Conservation (phyloP, 2,329 filamentous ascomycete species). For the Penicillium verrucosum region DNA sequence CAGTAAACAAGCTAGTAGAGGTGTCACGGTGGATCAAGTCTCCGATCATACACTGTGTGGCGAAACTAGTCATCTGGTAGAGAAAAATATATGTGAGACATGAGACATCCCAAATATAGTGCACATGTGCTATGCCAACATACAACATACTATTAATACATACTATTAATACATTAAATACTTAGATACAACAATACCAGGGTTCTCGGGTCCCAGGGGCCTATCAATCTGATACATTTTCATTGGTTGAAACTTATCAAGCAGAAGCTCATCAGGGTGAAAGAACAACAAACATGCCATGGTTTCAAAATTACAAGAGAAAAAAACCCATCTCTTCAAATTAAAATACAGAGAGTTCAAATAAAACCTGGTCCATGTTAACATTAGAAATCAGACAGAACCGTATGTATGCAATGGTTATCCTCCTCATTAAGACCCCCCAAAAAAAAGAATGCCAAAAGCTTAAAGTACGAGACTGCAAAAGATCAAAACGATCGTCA, state of each 20-base stretch:
- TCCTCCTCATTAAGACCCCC: neutral
- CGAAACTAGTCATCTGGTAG: slow-evolving; percentile 4
- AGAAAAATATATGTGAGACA: neutral
- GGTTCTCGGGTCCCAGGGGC: neutral
- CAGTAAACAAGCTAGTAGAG: neutral
- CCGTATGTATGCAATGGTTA: neutral
- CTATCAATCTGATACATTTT: neutral
- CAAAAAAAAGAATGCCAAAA: neutral
- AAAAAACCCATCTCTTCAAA: neutral
- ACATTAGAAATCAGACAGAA: neutral
- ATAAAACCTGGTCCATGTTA: neutral
- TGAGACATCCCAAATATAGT: slow-evolving; percentile 14
- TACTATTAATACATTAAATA: slow-evolving; percentile 1
- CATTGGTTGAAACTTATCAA: neutral
- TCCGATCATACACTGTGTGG: slow-evolving; percentile 3
- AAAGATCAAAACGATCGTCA: slow-evolving; percentile 3
- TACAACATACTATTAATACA: neutral
- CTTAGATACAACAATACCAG: neutral
- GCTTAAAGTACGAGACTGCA: neutral
- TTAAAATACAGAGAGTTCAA: neutral
- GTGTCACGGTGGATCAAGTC: slow-evolving; percentile 4
- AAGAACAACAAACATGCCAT: slow-evolving; percentile 6
- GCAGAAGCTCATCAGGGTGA: slow-evolving; percentile 2
- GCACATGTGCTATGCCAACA: neutral
- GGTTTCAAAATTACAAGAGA: neutral